Evolutionary conservation across 768 basidiomycete species (phyloP).

Genomic region (Suillus discolor): DNA sequence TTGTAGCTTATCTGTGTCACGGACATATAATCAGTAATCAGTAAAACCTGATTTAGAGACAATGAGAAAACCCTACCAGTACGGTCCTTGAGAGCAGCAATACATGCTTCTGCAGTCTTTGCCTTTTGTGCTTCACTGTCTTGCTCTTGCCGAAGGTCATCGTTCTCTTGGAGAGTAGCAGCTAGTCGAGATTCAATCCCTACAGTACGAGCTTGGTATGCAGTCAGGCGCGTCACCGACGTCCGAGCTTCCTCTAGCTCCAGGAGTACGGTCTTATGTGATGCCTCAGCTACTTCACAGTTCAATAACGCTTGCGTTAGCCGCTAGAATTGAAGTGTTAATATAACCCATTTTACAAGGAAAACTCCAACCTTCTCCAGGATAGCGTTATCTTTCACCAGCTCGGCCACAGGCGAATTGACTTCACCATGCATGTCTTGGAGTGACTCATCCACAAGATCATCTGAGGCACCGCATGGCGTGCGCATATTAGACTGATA

Average conservation of each 20-base stretch:
- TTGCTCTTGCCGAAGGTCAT: slow-evolving; percentile 84
- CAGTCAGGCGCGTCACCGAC: slow-evolving; percentile 65
- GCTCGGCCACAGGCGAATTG: slow-evolving; percentile 35
- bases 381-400: slow-evolving; percentile 58
- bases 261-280: slow-evolving; percentile 70
- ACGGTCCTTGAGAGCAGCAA: slow-evolving; percentile 66
- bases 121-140: slow-evolving; percentile 71
- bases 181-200: slow-evolving; percentile 72
- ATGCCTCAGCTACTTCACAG: slow-evolving; percentile 78
- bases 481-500: slow-evolving; percentile 21
- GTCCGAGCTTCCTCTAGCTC: slow-evolving; percentile 76
- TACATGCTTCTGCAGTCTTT: slow-evolving; percentile 65
- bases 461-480: slow-evolving; percentile 18
- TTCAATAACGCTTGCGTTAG: slow-evolving; percentile 79
- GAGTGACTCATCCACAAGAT: slow-evolving; percentile 13
- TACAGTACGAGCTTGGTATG: slow-evolving; percentile 68
- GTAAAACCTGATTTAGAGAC: background rate
- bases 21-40: slow-evolving; percentile 6
- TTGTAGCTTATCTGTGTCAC: slow-evolving; percentile 63
- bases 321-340: slow-evolving; percentile 46
- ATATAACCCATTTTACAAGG: background rate
- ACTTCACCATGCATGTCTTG: slow-evolving; percentile 25
- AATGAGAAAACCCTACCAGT: slow-evolving; percentile 45
- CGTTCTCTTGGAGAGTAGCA: slow-evolving; percentile 69
- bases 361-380: slow-evolving; percentile 45